A percentile compares a stretch with the other conserved stretches of the same genome.
These are phyloP conservation scores for Pugionium cornutum DNA, from an alignment of 345 rosid genomes.

Conservation along the genomic window DNA sequence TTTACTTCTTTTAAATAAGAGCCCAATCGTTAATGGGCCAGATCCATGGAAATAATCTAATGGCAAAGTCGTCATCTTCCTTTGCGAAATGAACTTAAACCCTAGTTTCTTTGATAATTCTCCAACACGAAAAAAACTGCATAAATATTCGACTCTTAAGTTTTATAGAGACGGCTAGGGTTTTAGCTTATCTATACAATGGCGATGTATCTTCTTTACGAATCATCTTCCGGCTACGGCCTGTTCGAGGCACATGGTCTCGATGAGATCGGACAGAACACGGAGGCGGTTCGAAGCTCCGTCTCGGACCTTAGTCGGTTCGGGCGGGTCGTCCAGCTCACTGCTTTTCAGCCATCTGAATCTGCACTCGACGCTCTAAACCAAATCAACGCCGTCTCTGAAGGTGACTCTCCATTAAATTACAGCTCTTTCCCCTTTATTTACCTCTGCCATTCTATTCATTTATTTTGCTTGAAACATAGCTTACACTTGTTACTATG, in stretches of 20 bases:
- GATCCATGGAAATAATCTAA: background rate
- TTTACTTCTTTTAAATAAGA: too few species aligned
- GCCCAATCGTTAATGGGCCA: background rate
- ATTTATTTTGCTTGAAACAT: background rate
- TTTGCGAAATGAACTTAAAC: conserved; percentile 16
- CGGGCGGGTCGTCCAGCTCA: conserved; percentile 77
- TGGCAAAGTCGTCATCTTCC: conserved; percentile 12
- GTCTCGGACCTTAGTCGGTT: conserved; percentile 68
- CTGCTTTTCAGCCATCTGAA: conserved; percentile 61
- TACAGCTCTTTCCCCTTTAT: background rate
- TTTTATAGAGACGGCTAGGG: conserved; percentile 20
- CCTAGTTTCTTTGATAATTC: conserved; percentile 5
- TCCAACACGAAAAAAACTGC: background rate
- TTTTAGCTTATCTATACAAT: conserved; percentile 37
- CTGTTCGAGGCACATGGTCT: conserved; percentile 59
- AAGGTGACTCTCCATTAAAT: conserved; percentile 48
- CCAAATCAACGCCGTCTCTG: conserved; percentile 80
- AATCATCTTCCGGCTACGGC: conserved; percentile 73
- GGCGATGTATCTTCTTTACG: conserved; percentile 59
- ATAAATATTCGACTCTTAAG: conserved; percentile 10
- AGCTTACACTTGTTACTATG: background rate
- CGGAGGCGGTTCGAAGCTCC: conserved; percentile 77
- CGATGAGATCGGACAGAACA: conserved; percentile 83
- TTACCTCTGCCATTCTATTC: too few species aligned
- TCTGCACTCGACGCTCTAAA: conserved; percentile 78